Conservation (phyloP, 495 filamentous ascomycete species). For the Penicillium silybi region DNA sequence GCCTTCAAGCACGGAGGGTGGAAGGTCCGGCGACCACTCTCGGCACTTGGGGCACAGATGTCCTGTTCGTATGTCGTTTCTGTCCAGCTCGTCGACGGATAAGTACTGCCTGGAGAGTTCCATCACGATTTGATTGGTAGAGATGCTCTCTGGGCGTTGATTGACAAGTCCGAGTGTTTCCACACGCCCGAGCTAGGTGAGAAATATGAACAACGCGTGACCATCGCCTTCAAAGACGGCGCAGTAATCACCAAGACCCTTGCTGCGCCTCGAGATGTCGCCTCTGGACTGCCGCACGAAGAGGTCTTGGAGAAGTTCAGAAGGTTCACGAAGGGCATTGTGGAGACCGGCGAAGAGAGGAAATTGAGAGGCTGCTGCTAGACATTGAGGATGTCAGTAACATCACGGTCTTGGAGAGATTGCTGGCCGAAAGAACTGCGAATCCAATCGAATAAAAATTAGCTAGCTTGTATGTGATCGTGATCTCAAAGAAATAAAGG, state of each 20-base stretch:
- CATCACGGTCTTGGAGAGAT: constrained; percentile 3
- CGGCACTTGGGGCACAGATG: constrained; percentile 42
- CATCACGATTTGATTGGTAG: constrained; percentile 28
- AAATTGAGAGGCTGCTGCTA: constrained; percentile 33
- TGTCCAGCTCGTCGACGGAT: constrained; percentile 34
- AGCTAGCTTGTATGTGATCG: neutral
- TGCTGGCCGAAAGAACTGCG: neutral
- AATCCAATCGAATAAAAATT: constrained; percentile 2
- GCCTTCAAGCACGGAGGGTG: constrained; percentile 38
- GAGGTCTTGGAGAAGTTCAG: constrained; percentile 35
- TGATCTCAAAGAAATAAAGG: neutral
- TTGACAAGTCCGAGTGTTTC: constrained; percentile 34
- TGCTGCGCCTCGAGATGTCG: neutral
- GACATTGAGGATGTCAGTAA: constrained; percentile 20
- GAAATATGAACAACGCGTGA: constrained; percentile 8
- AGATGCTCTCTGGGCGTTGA: constrained; percentile 34
- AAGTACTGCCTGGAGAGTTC: constrained; percentile 35
- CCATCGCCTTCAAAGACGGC: neutral
- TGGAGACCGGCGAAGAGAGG: constrained; percentile 22
- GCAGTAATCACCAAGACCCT: neutral
- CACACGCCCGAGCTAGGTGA: constrained; percentile 16
- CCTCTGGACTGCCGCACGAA: constrained; percentile 25
- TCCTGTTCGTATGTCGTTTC: constrained; percentile 38
- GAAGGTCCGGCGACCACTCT: constrained; percentile 32
- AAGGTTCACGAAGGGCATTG: constrained; percentile 21